These are phyloP conservation scores for Scheffersomyces titani DNA, from an alignment of 1,139 yeast genomes.

Conservation along the genomic window DNA sequence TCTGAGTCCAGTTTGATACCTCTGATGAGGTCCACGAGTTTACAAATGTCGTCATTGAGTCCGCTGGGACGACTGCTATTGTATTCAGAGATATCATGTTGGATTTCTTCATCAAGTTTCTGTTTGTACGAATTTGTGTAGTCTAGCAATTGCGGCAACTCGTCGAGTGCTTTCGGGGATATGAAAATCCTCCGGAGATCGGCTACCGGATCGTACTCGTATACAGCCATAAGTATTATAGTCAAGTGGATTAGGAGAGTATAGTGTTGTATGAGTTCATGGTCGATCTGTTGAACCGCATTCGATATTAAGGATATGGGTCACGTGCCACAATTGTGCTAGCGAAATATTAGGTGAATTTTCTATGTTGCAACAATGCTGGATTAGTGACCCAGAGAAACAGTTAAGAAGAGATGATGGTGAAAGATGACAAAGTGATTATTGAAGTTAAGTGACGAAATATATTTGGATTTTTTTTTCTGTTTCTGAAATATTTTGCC, in stretches of 20 bases:
- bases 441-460: too few relatives aligned
- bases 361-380: not conserved
- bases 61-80: constrained; percentile 23
- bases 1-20: constrained; percentile 29
- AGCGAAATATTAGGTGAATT: too few relatives aligned
- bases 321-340: not conserved
- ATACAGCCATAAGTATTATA: constrained; percentile 2
- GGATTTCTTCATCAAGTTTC: constrained; percentile 44
- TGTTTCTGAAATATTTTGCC: too few relatives aligned
- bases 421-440: not conserved
- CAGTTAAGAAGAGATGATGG: not conserved
- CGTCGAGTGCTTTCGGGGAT: constrained; percentile 44
- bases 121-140: constrained; percentile 45
- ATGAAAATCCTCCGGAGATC: constrained; percentile 41
- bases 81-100: constrained; percentile 28
- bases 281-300: not conserved
- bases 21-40: constrained; percentile 41
- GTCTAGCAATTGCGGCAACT: constrained; percentile 47
- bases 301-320: not conserved
- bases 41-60: constrained; percentile 45
- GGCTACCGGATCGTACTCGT: constrained; percentile 30
- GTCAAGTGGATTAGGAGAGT: not conserved
- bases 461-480: not conserved
- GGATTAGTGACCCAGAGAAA: not conserved
- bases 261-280: not conserved